These are phyloP conservation scores for Colletotrichum truncatum DNA, from an alignment of 2,329 filamentous ascomycete species.

Conservation along the genomic window DNA sequence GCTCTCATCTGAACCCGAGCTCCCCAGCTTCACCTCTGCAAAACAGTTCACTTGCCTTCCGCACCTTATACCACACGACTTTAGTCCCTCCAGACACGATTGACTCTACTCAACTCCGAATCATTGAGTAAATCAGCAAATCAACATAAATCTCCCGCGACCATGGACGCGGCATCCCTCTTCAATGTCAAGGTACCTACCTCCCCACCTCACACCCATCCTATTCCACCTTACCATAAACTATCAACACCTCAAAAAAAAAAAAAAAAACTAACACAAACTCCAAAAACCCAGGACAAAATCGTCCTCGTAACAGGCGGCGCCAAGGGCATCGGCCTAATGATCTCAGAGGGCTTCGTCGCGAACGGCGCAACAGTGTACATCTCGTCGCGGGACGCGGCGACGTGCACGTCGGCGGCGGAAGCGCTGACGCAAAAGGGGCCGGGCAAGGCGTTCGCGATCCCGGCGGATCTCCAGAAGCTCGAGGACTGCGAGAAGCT, in stretches of 20 bases:
- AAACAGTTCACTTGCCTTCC: background rate
- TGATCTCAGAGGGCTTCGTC: conserved; percentile 75
- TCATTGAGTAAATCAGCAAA: background rate
- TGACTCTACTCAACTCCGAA: no score
- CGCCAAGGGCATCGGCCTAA: conserved; percentile 71
- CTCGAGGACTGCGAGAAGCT: conserved; percentile 64
- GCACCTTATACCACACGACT: background rate
- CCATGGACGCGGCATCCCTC: conserved; percentile 63
- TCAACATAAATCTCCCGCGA: conserved; percentile 5
- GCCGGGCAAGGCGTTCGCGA: conserved; percentile 61
- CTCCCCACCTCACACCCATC: background rate
- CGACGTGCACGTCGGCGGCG: conserved; percentile 64
- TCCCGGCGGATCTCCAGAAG: conserved; percentile 72
- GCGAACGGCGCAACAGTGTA: conserved; percentile 71
- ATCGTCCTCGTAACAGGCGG: conserved; percentile 67
- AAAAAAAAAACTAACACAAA: background rate
- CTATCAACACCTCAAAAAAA: background rate
- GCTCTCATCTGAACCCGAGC: conserved; percentile 6
- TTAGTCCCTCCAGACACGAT: background rate
- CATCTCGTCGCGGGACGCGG: conserved; percentile 70
- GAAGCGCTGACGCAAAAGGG: conserved; percentile 64
- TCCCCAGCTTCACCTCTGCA: background rate
- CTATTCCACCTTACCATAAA: background rate
- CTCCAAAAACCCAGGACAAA: conserved; percentile 58
- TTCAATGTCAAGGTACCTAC: conserved; percentile 67